Evolutionary conservation across 2,329 filamentous ascomycete genomes (phyloP).

Genomic region (Tolypocladium ophioglossoides): DNA sequence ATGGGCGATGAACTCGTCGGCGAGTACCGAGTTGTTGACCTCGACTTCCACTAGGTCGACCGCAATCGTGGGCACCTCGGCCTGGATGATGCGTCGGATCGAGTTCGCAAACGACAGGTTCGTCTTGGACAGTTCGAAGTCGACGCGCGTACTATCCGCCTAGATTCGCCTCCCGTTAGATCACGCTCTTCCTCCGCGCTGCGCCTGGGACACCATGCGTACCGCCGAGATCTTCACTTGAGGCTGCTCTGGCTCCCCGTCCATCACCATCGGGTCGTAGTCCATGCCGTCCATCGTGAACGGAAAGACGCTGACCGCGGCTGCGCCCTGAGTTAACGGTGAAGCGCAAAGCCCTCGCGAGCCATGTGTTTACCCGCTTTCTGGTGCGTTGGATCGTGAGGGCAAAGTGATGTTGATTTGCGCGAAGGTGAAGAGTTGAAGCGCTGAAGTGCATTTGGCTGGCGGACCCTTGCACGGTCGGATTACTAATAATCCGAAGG

Average conservation of each 20-base stretch:
- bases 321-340: neutral
- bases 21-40: constrained; percentile 87
- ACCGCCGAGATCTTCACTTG: constrained; percentile 52
- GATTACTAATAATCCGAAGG: constrained; percentile 18
- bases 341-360: neutral
- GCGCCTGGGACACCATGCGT: constrained; percentile 12
- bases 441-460: neutral
- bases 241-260: constrained; percentile 45
- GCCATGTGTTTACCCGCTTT: neutral
- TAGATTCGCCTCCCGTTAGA: constrained; percentile 22
- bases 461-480: neutral
- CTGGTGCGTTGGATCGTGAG: neutral
- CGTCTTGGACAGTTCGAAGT: constrained; percentile 84
- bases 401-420: neutral
- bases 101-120: constrained; percentile 91
- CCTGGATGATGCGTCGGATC: constrained; percentile 79
- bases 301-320: constrained; percentile 2
- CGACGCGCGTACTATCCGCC: constrained; percentile 72
- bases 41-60: constrained; percentile 93
- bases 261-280: constrained; percentile 50
- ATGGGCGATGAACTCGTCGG: constrained; percentile 92
- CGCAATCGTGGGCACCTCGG: constrained; percentile 88
- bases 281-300: constrained; percentile 38
- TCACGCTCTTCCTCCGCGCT: neutral
- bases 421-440: neutral